Evolutionary conservation across 768 basidiomycete species (phyloP), one percentile per base, ranked within the genome.

Genomic region (Kwoniella newhampshirensis): DNA sequence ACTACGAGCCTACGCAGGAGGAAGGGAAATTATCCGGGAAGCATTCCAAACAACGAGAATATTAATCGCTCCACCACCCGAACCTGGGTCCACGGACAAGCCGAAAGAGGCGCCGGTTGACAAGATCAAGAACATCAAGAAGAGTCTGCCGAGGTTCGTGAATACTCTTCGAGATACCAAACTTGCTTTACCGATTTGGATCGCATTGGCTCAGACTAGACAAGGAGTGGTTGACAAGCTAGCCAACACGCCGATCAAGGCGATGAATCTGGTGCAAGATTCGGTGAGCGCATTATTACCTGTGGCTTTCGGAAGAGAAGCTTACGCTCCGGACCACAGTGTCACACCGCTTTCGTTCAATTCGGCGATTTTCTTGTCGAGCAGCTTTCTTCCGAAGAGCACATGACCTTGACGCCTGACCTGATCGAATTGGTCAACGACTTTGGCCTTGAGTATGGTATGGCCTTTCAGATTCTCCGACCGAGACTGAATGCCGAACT

Each of bases 401-500:
- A 92, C 67, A 81, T 81, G 40, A 84, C 82, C 66, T 79, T 90
- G 21, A 77, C 93, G 5, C 93, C 94, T 4, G 78, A 88, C 17
- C 78, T 96, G 9, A 77, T 79, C 1, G 87, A 89, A 26, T 81
- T 98, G 8, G 85, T 85, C 50, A 80, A 82, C 49, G 80, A 81
- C 36, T 98, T 87, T 75, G 88, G 87, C 6, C 84, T 99, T 42
- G 84, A 86, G 57, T 84, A 88, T 35, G 84, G 88, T 12, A 86
- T 96, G 54, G 90, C 91, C 51, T 96, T 98, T 89, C 91, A 93
- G 71, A 87, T 98, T 55, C 82, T 90, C 36, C 84, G 96, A 15
- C 92, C 94, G 1, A 66, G 71, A 44, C 51, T 73, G n/a, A 61
- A 66, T 23, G 66, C 71, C 2, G 55, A 68, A 44, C 32, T 73